Evolutionary conservation across 2,329 filamentous ascomycete genomes (phyloP), one percentile per base, ranked within the genome.

Genomic region (Sclerotinia nivalis): DNA sequence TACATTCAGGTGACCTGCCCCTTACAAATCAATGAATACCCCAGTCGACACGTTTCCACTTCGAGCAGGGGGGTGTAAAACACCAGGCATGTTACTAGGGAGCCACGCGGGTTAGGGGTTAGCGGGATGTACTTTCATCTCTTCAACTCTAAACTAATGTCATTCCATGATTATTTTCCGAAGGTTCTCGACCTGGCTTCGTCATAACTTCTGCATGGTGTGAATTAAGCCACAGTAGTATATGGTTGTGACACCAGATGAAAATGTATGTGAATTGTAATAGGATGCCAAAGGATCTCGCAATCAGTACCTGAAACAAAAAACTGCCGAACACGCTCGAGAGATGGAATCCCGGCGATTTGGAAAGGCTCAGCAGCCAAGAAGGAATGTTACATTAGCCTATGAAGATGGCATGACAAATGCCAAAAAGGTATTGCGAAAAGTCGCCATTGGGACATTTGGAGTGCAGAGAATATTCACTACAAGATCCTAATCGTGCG

Each of bases 331-430:
- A 20, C 15, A 8, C 37, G 10, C 22, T 59, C 22, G 22, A 40
- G 34, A 40, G n/a, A 59, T 40, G 15, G 13, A 20, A 43, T 22
- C 34, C 55, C 34, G 34, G 55, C 12, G 7, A 40, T 59, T 59
- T 59, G 55, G 22, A 43, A 59, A 59, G 55, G 55, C 55, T 13
- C 55, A 59, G 55, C 34, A 25, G 34, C 55, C 55, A 59, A 59
- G 55, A 25, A 59, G 22, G 20, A 58, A 40, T 58, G 22, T 43
- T 59, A 59, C 34, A 25, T 7, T n/a, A 22, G n/a, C 4, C 22
- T n/a, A 15, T 13, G n/a, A 25, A 1, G 49, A 52, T 43, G 34
- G 4, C 34, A 18, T 40, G 55, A 40, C 34, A 25, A 18, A 59
- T 25, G 22, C 22, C n/a, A 25, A 25, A 18, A 58, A n/a, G 15